Percentiles rank a stretch among this genome's conserved stretches.
Evolutionary conservation across 495 filamentous ascomycete genomes (phyloP).

Genomic region (Thozetella sp.): DNA sequence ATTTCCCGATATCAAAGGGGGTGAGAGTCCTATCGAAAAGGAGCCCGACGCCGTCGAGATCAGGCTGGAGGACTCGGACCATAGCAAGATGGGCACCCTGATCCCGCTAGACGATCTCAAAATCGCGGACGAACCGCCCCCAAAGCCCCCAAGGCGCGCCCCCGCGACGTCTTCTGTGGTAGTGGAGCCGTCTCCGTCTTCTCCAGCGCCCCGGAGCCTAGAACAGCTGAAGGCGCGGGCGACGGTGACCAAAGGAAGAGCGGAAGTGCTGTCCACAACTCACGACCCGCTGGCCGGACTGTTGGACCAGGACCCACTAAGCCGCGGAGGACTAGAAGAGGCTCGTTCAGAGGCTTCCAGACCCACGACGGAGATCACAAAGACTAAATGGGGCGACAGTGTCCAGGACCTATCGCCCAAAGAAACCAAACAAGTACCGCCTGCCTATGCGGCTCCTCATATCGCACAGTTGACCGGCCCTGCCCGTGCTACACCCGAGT

Average conservation of each 20-base stretch:
- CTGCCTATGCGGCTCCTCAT: conserved; percentile 10
- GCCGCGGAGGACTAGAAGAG: neutral
- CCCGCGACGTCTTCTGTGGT: neutral
- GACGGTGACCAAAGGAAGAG: conserved; percentile 16
- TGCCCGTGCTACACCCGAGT: conserved; percentile 31
- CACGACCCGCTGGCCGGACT: neutral
- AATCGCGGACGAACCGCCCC: conserved; percentile 3
- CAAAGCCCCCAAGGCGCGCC: neutral
- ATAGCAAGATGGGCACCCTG: conserved; percentile 24
- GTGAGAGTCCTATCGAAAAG: conserved; percentile 51
- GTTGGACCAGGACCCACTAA: neutral
- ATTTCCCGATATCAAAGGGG: conserved; percentile 62
- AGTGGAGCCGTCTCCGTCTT: neutral
- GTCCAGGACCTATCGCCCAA: neutral
- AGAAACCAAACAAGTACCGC: neutral
- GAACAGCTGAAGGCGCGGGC: conserved; percentile 9
- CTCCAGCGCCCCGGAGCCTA: conserved; percentile 2
- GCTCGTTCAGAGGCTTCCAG: neutral
- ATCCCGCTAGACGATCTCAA: conserved; percentile 54
- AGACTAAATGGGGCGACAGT: neutral
- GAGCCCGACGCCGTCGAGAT: conserved; percentile 59
- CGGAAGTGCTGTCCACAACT: conserved; percentile 7
- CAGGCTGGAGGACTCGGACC: conserved; percentile 26
- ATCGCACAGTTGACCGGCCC: conserved; percentile 4
- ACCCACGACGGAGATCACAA: neutral